phyloP scores from a whole-genome alignment of 202 grass and related monocot species.

The Brachypodium distachyon region DNA sequence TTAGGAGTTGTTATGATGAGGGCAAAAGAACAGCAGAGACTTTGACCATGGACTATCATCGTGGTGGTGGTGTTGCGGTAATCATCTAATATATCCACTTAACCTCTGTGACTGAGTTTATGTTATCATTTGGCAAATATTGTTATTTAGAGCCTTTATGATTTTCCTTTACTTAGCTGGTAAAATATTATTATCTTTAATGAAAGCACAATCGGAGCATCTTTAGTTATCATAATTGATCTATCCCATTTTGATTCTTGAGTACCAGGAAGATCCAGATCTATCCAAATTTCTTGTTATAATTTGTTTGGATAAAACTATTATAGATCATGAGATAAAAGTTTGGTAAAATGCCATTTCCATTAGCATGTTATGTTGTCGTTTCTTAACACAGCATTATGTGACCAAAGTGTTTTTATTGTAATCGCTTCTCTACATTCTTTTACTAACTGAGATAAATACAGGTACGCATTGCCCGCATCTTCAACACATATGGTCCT shows the following conservation, averaged over 20 bases:
- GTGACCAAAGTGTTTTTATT: not conserved
- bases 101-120: not conserved
- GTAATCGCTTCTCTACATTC: not conserved
- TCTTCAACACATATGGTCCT: conserved; percentile 85
- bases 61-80: conserved; percentile 67
- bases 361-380: not conserved
- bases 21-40: conserved; percentile 84
- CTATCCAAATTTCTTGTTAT: not conserved
- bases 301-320: not conserved
- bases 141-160: not conserved
- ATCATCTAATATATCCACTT: not conserved
- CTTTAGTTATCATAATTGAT: not conserved
- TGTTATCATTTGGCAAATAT: not conserved
- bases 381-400: not conserved
- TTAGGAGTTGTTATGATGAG: conserved; percentile 90
- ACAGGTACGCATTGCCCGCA: conserved; percentile 80
- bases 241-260: not conserved
- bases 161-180: not conserved
- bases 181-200: not conserved
- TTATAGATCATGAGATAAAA: not conserved
- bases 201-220: not conserved
- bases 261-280: not conserved
- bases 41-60: conserved; percentile 87
- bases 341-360: not conserved
- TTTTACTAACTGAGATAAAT: conserved; percentile 11